Evolutionary conservation across 768 basidiomycete genomes (phyloP).

Genomic region (Dendrothele bispora): DNA sequence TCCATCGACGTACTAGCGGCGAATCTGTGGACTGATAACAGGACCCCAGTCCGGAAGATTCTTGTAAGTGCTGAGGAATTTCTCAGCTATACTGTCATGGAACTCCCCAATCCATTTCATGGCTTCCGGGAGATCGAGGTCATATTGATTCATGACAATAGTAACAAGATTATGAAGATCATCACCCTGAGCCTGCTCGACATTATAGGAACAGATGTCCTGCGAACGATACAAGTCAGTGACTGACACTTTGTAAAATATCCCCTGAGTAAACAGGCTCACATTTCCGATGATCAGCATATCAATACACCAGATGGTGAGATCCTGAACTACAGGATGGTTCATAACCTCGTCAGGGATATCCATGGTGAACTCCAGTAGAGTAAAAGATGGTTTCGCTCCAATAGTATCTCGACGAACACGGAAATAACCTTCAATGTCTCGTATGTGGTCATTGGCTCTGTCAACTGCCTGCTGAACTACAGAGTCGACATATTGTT

Average conservation of each 20-base stretch:
- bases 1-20: conserved; percentile 38
- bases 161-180: conserved; percentile 34
- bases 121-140: conserved; percentile 23
- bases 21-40: conserved; percentile 37
- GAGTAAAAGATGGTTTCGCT: conserved; percentile 25
- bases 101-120: conserved; percentile 26
- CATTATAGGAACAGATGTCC: conserved; percentile 37
- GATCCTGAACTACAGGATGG: conserved; percentile 21
- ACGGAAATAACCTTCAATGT: conserved; percentile 28
- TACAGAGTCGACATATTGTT: conserved; percentile 28
- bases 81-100: conserved; percentile 23
- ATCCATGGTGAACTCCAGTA: conserved; percentile 27
- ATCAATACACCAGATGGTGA: conserved; percentile 19
- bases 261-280: conserved; percentile 3
- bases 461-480: conserved; percentile 32
- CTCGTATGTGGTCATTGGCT: conserved; percentile 15
- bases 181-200: conserved; percentile 32
- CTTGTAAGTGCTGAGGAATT: conserved; percentile 29
- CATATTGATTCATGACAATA: conserved; percentile 28
- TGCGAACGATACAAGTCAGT: too few species aligned
- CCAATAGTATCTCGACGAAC: conserved; percentile 32
- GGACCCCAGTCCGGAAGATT: conserved; percentile 41
- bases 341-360: conserved; percentile 32
- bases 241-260: not conserved
- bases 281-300: conserved; percentile 28